Conservation (phyloP, 2,329 filamentous ascomycete genomes). For the Cadophora malorum region DNA sequence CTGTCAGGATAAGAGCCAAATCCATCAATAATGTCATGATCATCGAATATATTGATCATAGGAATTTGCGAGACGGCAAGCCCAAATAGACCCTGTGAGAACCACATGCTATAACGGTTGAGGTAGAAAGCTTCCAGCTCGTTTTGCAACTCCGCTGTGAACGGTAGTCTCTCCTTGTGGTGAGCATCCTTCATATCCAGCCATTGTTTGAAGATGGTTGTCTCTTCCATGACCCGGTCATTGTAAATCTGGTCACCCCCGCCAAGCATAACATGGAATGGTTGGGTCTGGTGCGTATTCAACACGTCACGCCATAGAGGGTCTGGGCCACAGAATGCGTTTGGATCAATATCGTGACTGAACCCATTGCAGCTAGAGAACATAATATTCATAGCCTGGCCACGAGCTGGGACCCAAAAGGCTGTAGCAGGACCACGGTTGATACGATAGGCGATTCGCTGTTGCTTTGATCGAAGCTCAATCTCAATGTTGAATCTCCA, state of each 20-base stretch:
- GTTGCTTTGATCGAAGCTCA: conserved; percentile 78
- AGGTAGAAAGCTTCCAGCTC: conserved; percentile 91
- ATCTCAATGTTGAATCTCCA: conserved; percentile 97
- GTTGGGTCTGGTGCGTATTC: conserved; percentile 86
- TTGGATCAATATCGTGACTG: conserved; percentile 76
- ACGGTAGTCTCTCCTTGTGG: conserved; percentile 79
- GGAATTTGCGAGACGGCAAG: conserved; percentile 93
- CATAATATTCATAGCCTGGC: conserved; percentile 96
- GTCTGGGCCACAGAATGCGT: conserved; percentile 88
- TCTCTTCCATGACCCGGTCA: conserved; percentile 79
- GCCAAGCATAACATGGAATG: conserved; percentile 98
- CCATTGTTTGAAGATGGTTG: conserved; percentile 82
- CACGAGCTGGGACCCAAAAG: conserved; percentile 91
- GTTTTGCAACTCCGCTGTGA: conserved; percentile 81
- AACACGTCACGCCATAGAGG: conserved; percentile 96
- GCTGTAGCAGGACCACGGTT: conserved; percentile 87
- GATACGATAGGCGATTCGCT: conserved; percentile 93
- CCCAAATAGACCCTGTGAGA: conserved; percentile 93
- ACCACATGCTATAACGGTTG: conserved; percentile 90
- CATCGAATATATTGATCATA: conserved; percentile 98
- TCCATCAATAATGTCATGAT: conserved; percentile 91
- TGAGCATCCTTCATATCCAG: conserved; percentile 78
- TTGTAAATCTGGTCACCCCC: conserved; percentile 98
- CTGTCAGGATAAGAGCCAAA: conserved; percentile 92
- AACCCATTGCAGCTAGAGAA: conserved; percentile 99